Percentiles rank a stretch among this genome's conserved stretches.
phyloP scores from a whole-genome alignment of 306 rosid genomes.

The Delonix regia region DNA sequence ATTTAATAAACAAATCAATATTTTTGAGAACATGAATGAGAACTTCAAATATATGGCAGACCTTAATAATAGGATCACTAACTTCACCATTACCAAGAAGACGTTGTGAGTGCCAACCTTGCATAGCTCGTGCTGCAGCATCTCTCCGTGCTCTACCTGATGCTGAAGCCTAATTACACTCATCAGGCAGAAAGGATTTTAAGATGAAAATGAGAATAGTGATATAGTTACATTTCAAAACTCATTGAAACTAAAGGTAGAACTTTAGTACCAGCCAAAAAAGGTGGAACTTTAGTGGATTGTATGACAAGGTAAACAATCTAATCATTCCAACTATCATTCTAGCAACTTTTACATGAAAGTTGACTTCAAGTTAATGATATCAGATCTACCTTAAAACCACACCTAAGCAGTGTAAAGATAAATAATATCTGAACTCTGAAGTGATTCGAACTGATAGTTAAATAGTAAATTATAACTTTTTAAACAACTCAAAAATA shows the following conservation, averaged over 20 bases:
- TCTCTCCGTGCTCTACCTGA: conserved; percentile 95
- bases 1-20: neutral
- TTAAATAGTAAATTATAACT: neutral
- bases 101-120: conserved; percentile 99
- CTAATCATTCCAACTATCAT: conserved; percentile 20
- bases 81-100: conserved; percentile 96
- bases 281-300: neutral
- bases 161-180: conserved; percentile 65
- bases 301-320: conserved; percentile 8
- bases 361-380: conserved; percentile 22
- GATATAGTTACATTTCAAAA: conserved; percentile 20
- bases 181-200: conserved; percentile 17
- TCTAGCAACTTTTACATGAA: conserved; percentile 16
- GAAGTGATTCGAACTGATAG: conserved; percentile 22
- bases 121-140: conserved; percentile 99
- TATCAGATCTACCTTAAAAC: conserved; percentile 6
- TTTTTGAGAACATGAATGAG: conserved; percentile 31
- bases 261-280: no score
- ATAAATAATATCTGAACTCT: conserved; percentile 16
- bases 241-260: neutral
- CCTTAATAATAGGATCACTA: conserved; percentile 95
- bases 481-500: neutral
- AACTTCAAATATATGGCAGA: conserved; percentile 42
- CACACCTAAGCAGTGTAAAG: conserved; percentile 6
- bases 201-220: neutral